Evolutionary conservation across 139 green algal species (phyloP).

Genomic region (Chlorella sp.): DNA sequence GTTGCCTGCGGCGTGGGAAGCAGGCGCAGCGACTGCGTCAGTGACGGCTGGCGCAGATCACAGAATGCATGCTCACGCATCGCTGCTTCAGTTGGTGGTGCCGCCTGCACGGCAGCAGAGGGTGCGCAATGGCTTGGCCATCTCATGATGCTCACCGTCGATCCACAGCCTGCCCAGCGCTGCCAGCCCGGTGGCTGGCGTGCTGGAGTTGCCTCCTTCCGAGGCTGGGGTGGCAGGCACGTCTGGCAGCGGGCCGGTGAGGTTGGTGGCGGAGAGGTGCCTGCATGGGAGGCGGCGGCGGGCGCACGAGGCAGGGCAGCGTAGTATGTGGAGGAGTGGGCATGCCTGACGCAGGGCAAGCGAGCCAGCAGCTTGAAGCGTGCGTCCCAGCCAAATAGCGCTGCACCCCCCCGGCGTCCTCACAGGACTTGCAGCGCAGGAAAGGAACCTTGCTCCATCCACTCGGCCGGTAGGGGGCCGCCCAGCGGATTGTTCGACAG

Average conservation of each 20-base stretch:
- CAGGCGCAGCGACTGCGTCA: too few relatives aligned
- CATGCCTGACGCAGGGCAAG: too few relatives aligned
- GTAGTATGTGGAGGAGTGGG: neutral
- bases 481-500: conserved; percentile 14
- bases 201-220: too few relatives aligned
- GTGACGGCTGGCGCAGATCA: too few relatives aligned
- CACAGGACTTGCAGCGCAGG: conserved; percentile 1
- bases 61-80: too few relatives aligned
- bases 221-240: too few relatives aligned
- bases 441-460: neutral
- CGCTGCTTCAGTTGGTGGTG: too few relatives aligned
- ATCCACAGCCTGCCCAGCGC: conserved; percentile 18
- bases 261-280: neutral
- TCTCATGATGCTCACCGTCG: too few relatives aligned
- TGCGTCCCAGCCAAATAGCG: too few relatives aligned
- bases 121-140: too few relatives aligned
- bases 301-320: neutral
- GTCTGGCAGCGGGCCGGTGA: conserved; percentile 7
- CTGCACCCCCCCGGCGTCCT: neutral
- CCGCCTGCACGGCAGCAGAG: too few relatives aligned
- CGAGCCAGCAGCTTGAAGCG: too few relatives aligned
- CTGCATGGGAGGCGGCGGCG: neutral
- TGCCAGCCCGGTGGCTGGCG: neutral
- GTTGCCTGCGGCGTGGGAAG: conserved; percentile 21
- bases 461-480: conserved; percentile 17